A percentile compares a stretch with the other conserved stretches of the same genome.
These are phyloP conservation scores for Termitomyces sp. DNA, from an alignment of 1,284 basidiomycete species.

Conservation along the genomic window DNA sequence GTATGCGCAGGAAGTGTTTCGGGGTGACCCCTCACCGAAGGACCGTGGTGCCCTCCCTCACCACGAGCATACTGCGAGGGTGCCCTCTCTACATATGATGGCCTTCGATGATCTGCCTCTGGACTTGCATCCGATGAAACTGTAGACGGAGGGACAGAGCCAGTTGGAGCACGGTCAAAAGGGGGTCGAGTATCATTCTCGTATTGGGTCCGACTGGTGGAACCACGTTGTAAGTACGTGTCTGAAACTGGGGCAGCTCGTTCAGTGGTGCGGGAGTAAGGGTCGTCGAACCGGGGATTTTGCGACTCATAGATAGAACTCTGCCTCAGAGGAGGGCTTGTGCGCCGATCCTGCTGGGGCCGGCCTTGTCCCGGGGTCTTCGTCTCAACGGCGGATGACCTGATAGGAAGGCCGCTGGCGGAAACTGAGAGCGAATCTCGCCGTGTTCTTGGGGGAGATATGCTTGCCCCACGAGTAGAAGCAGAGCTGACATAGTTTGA, in stretches of 20 bases:
- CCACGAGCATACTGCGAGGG: background rate
- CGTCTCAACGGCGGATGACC: background rate
- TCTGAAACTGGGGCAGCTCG: background rate
- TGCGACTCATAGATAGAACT: background rate
- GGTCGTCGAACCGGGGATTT: background rate
- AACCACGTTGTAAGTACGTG: background rate
- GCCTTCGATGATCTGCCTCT: background rate
- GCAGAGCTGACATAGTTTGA: conserved; percentile 6
- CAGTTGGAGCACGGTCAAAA: background rate
- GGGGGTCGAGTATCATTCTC: background rate
- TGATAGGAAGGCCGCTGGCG: background rate
- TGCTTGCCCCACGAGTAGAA: background rate
- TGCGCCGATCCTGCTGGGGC: background rate
- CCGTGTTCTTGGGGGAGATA: background rate
- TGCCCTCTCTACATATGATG: background rate
- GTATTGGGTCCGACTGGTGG: background rate
- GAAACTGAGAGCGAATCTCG: conserved; percentile 4
- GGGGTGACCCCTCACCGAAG: background rate
- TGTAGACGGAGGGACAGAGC: background rate
- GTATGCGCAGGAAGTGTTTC: background rate
- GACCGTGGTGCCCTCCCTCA: background rate
- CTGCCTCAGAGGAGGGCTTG: background rate
- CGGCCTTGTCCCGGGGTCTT: background rate
- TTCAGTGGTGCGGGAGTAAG: background rate
- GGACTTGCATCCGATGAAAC: conserved; percentile 10